A percentile compares a stretch with the other conserved stretches of the same genome.
phyloP scores from a whole-genome alignment of 2,329 filamentous ascomycete species.

The Cladophialophora chaetospira region DNA sequence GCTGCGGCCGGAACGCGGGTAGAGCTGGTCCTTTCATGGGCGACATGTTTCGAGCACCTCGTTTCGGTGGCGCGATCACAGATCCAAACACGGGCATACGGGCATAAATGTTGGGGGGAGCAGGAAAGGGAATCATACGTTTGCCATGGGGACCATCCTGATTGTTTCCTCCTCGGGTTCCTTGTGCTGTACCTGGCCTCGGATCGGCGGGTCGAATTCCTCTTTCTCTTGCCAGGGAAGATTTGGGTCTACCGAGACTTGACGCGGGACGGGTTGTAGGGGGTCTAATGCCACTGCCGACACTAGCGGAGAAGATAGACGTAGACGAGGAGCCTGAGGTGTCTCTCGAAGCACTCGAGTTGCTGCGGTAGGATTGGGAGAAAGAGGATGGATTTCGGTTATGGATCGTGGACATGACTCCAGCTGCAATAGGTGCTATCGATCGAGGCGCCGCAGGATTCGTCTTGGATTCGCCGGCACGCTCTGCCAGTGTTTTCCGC shows the following conservation, averaged over 20 bases:
- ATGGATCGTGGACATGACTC: slow-evolving; percentile 52
- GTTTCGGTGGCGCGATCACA: slow-evolving; percentile 20
- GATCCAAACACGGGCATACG: slow-evolving; percentile 21
- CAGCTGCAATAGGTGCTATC: slow-evolving; percentile 43
- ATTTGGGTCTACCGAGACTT: slow-evolving; percentile 49
- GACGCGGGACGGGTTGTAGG: slow-evolving; percentile 43
- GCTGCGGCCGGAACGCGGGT: not conserved
- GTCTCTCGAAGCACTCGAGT: slow-evolving; percentile 45
- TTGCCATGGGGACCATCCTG: slow-evolving; percentile 50
- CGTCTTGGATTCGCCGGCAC: slow-evolving; percentile 55
- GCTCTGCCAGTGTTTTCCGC: slow-evolving; percentile 60
- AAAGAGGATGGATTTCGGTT: slow-evolving; percentile 40
- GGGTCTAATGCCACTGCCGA: slow-evolving; percentile 57
- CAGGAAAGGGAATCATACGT: slow-evolving; percentile 51
- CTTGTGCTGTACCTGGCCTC: slow-evolving; percentile 47
- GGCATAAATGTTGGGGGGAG: slow-evolving; percentile 35
- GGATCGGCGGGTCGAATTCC: slow-evolving; percentile 47
- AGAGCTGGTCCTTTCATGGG: not conserved
- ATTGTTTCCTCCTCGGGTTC: slow-evolving; percentile 40
- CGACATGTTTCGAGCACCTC: slow-evolving; percentile 18
- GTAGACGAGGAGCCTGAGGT: slow-evolving; percentile 49
- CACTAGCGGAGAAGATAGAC: slow-evolving; percentile 59
- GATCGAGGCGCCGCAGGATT: slow-evolving; percentile 46
- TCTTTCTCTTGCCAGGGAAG: slow-evolving; percentile 54
- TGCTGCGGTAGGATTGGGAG: slow-evolving; percentile 46